Conservation (phyloP, 768 basidiomycete species). For the Suillus variegatus region DNA sequence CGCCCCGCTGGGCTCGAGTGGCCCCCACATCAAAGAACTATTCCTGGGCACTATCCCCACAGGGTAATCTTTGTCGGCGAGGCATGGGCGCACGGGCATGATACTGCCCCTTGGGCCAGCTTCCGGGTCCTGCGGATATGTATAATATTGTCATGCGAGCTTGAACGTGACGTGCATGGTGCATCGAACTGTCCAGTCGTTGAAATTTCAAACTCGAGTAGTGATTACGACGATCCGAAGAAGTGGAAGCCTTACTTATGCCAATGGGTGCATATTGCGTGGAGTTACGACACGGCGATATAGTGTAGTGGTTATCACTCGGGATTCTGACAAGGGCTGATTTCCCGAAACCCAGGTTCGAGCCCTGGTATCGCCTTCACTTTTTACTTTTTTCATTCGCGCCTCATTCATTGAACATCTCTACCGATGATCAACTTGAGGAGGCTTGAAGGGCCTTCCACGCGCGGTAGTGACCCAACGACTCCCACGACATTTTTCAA, state of each 20-base stretch:
- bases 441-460: too few species aligned
- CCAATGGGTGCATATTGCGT: background rate
- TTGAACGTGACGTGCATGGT: background rate
- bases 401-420: too few species aligned
- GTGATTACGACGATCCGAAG: too few species aligned
- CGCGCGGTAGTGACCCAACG: too few species aligned
- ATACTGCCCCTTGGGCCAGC: background rate
- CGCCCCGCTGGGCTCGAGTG: too few species aligned
- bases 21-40: background rate
- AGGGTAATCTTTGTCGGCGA: background rate
- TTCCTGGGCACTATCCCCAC: background rate
- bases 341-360: constrained; percentile 9
- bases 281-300: background rate
- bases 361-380: constrained; percentile 6
- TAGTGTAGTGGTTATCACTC: constrained; percentile 10
- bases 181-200: background rate
- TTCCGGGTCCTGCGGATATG: background rate
- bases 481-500: too few species aligned
- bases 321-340: background rate
- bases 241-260: background rate
- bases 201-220: background rate
- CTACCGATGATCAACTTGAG: too few species aligned
- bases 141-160: too few species aligned
- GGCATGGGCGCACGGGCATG: background rate
- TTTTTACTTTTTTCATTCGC: background rate